Conservation (phyloP, 768 basidiomycete species). For the Strobilomyces dryophilus region DNA sequence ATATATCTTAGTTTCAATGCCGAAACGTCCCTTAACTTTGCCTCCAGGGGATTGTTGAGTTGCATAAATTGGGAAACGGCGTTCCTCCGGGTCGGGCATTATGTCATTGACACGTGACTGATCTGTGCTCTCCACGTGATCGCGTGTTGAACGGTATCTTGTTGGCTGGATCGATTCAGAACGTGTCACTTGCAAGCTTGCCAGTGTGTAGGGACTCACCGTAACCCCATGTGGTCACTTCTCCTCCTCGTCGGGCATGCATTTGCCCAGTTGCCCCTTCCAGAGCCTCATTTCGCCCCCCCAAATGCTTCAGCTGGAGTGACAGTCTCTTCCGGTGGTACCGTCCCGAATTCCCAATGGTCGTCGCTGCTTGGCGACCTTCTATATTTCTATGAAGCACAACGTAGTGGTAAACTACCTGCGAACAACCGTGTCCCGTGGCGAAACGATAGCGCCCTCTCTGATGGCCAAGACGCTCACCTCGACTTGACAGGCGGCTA, state of each 20-base stretch:
- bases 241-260: slow-evolving; percentile 26
- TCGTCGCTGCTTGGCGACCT: slow-evolving; percentile 73
- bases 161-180: background rate
- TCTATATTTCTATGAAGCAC: slow-evolving; percentile 89
- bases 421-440: slow-evolving; percentile 71
- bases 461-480: slow-evolving; percentile 72
- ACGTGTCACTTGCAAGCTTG: background rate
- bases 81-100: background rate
- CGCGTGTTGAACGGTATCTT: slow-evolving; percentile 6
- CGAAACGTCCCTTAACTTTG: slow-evolving; percentile 64
- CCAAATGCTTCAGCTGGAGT: slow-evolving; percentile 57
- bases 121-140: slow-evolving; percentile 18
- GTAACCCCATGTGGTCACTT: slow-evolving; percentile 17
- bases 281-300: slow-evolving; percentile 61
- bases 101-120: slow-evolving; percentile 17
- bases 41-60: slow-evolving; percentile 56
- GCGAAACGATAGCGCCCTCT: slow-evolving; percentile 76
- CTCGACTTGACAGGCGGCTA: slow-evolving; percentile 84
- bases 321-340: slow-evolving; percentile 35
- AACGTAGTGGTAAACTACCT: slow-evolving; percentile 75
- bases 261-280: slow-evolving; percentile 58
- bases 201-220: background rate
- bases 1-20: slow-evolving; percentile 54
- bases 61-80: slow-evolving; percentile 29
- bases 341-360: slow-evolving; percentile 73